Conservation (phyloP, 108 stramenopile genomes). For the Asterionellopsis glacialis region DNA sequence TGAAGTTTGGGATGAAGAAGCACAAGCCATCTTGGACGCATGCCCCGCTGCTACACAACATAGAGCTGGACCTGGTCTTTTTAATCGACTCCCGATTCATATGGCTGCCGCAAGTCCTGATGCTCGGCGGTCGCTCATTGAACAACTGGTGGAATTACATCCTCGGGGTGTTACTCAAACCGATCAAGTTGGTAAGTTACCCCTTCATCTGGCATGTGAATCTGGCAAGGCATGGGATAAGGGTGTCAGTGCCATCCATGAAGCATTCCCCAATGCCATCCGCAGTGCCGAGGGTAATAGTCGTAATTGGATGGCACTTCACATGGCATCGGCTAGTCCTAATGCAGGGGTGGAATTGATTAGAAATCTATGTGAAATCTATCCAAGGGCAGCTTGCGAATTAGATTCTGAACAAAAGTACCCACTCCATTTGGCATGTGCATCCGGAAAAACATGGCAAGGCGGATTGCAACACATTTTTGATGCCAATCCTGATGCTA, state of each 20-base stretch:
- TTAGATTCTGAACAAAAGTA: constrained; percentile 25
- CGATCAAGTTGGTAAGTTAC: constrained; percentile 59
- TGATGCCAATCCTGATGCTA: constrained; percentile 54
- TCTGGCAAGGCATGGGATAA: constrained; percentile 52
- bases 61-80: constrained; percentile 36
- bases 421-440: constrained; percentile 48
- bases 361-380: constrained; percentile 18
- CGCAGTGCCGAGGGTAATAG: constrained; percentile 22
- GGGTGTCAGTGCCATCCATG: constrained; percentile 26
- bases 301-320: constrained; percentile 41
- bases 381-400: constrained; percentile 29
- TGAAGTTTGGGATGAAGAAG: constrained; percentile 55
- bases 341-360: constrained; percentile 17
- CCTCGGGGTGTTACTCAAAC: constrained; percentile 46
- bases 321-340: constrained; percentile 31
- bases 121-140: constrained; percentile 42
- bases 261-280: constrained; percentile 40
- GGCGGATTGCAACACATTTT: constrained; percentile 49
- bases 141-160: constrained; percentile 44
- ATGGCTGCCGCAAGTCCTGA: constrained; percentile 53
- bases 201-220: constrained; percentile 69
- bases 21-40: constrained; percentile 52
- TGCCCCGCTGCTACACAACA: constrained; percentile 35
- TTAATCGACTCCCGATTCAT: constrained; percentile 62
- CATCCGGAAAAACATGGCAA: constrained; percentile 17